Base-by-base conservation (phyloP, 768 basidiomycete genomes). In the Porphyrellus cyaneotinctus region DNA sequence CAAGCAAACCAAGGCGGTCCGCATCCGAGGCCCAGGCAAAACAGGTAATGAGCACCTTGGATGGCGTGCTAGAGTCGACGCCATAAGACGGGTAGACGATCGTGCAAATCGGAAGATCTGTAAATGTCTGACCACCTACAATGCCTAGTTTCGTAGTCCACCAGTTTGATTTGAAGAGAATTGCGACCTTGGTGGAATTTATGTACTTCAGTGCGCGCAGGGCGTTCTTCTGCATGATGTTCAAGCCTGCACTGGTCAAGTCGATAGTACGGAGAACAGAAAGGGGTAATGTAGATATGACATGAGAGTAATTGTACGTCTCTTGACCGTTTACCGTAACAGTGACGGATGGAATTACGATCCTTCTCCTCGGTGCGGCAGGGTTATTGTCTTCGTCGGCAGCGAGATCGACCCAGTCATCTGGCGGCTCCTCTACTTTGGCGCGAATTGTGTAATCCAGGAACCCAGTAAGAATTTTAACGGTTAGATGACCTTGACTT, bases 141-240 rank as follows among this genome's bases (percentile, higher is more conserved):
- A 55, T 55, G 4, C 52, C 44, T 5, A 55, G 13, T 28, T 56
- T 56, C 15, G 39, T 43, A 9, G 44, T 55, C 53, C 54, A 56
- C 54, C 53, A 56, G 12, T 55, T 37, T 15, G 54, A 31, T 37
- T 55, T 56, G 4, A 56, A 56, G 22, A 55, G 45, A 20, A 43
- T 47, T 42, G 39, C 45, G 3, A 55, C 31, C 53, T 55, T 55
- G 22, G 14, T n/a, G 0, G 15, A 3, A 2, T 12, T 1, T 8
- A 0, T 1, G 28, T 36, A 55, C 17, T 13, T 4, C 35, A 37
- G 9, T 6, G 13, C 1, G 13, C 32, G 28, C 23, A 56, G 32
- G 5, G 54, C 45, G 9, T 43, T 55, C 18, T 11, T 56, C 18
- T 56, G 53, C 44, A 23, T 42, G 32, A 32, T 6, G 14, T 36